Base-by-base conservation (phyloP, 257 asterid genomes). In the Jacaranda copaia region DNA sequence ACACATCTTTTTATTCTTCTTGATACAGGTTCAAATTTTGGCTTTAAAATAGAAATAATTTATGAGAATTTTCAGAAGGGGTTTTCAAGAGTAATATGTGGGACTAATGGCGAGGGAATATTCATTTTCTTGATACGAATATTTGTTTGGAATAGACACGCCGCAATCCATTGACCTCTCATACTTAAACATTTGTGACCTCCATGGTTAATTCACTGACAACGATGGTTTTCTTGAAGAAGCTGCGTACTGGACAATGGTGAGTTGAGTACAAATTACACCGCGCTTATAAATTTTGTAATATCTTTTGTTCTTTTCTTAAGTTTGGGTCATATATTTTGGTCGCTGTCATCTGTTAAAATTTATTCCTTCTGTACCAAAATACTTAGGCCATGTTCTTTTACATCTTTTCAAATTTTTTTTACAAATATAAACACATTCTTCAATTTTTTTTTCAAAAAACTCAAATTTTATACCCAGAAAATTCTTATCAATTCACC, bases 101-200 rank as follows among this genome's bases (percentile, higher is more conserved):
- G 43, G 58, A 19, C 15, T 5, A 13, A 8, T 45, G 35, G 25
- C 16, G 20, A 4, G 42, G 49, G 80, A 40, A 76, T 76, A 76
- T 76, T 32, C 75, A 14, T 40, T 38, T 5, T 8, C 7, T n/a
- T 16, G 59, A 57, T 76, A 12, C 68, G 75, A 20, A 66, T 76
- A 76, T 55, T 20, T 67, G 48, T 39, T 15, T 14, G 8, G 46
- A 20, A 11, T 5, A 20, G 12, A 61, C 40, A 3, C 42, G 8
- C 39, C 36, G 35, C 73, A 13, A 9, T 16, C 40, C 39, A 16
- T 5, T 35, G 69, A 39, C 55, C 70, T 60, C 16, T 46, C 4
- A 73, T 1, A 68, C 42, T 68, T 68, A 9, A 68, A 45, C 73
- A 68, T 68, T 48, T 46, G 59, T 46, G 8, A 16, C n/a, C 43